Evolutionary conservation across 1,284 basidiomycete genomes (phyloP), one percentile per base, ranked within the genome.

Genomic region (Malassezia globosa): DNA sequence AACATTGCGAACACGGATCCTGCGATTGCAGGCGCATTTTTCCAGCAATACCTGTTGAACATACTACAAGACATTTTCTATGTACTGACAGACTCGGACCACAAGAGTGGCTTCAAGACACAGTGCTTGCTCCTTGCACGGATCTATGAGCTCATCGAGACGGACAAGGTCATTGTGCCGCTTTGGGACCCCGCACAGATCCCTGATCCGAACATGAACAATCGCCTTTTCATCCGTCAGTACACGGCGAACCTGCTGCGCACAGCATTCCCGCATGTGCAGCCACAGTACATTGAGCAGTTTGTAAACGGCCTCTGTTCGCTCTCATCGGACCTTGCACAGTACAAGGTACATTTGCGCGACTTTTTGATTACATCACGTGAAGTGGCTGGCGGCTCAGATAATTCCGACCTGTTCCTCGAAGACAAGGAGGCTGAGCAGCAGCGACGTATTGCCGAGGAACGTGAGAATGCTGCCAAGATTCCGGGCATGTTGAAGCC

Each of bases 401-500:
- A 85, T 69, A 84, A 84, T 51, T 77, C 83, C 22, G 86, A 96
- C 61, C 77, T 96, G 33, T 96, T 80, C 75, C 76, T 87, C 51
- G 94, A 96, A 67, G 94, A 97, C 74, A 94, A 89, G 75, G 92
- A 97, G 73, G 81, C 81, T 4, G 90, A 94, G 73, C 77, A 78
- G 48, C 75, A 81, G 60, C 70, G 73, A 56, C 79, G 80, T 73
- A 77, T 81, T 0, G 81, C 82, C 55, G 83, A 82, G 54, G 89
- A 95, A 74, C 82, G 84, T 47, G 81, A 88, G 75, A 79, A 82
- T 26, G 90, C 90, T 16, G 85, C 87, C 77, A 81, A 85, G 59
- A 88, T 97, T 56, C 94, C 92, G n/a, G 94, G 94, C 47, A 87
- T 97, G 85, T 79, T 96, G 72, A 96, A 96, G 75, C 92, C 92